These are phyloP conservation scores for Monosporascus ibericus DNA, from an alignment of 2,329 filamentous ascomycete genomes.

Conservation along the genomic window DNA sequence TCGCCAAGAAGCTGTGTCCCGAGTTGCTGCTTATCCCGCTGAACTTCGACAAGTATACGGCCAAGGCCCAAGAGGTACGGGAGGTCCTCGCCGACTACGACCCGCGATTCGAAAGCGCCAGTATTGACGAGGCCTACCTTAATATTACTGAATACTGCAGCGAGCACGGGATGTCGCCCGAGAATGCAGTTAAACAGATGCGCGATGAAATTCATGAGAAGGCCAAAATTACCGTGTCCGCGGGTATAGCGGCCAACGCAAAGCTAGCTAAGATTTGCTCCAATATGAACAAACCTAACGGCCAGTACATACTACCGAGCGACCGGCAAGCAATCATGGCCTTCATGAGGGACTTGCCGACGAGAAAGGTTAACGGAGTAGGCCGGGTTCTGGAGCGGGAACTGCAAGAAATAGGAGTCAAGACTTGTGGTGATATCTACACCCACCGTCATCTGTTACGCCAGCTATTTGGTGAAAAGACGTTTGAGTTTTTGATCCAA, in stretches of 20 bases:
- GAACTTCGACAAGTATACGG: conserved; percentile 85
- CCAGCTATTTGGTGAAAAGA: conserved; percentile 84
- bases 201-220: conserved; percentile 68
- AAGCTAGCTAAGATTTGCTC: conserved; percentile 93
- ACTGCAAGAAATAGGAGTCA: conserved; percentile 78
- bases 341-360: conserved; percentile 80
- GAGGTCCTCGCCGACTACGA: conserved; percentile 83
- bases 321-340: conserved; percentile 70
- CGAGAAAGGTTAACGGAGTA: conserved; percentile 91
- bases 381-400: conserved; percentile 90
- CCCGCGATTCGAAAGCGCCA: conserved; percentile 83
- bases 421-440: conserved; percentile 85
- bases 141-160: conserved; percentile 86
- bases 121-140: conserved; percentile 92
- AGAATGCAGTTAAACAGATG: conserved; percentile 71
- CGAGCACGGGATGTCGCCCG: conserved; percentile 60
- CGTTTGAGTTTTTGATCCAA: conserved; percentile 77
- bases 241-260: conserved; percentile 88
- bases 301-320: conserved; percentile 71
- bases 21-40: conserved; percentile 74
- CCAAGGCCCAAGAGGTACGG: conserved; percentile 84
- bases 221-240: conserved; percentile 82
- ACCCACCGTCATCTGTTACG: conserved; percentile 65
- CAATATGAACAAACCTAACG: conserved; percentile 94
- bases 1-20: conserved; percentile 90